phyloP scores from a whole-genome alignment of 2,329 filamentous ascomycete species.

The Trichoderma brevicompactum region DNA sequence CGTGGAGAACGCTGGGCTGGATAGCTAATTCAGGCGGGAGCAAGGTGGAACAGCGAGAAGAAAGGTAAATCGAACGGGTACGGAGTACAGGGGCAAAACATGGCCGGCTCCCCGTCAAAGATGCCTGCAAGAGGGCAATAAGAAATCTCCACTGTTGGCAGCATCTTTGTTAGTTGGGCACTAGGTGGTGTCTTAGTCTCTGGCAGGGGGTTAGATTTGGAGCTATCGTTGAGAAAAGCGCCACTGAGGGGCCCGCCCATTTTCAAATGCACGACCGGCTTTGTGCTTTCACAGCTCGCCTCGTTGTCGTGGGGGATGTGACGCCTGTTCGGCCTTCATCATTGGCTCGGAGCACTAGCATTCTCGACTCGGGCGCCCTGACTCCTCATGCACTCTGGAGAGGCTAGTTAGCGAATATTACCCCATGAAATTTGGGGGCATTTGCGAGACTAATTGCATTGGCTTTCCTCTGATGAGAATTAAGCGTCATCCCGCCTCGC shows the following conservation, averaged over 20 bases:
- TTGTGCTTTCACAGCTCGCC: not conserved
- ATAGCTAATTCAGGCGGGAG: slow-evolving; percentile 1
- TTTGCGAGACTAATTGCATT: not conserved
- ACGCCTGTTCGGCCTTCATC: not conserved
- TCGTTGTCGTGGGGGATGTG: slow-evolving; percentile 7
- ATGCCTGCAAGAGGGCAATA: slow-evolving; percentile 2
- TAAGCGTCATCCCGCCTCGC: not conserved
- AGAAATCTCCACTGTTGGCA: slow-evolving; percentile 11
- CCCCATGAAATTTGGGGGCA: not conserved
- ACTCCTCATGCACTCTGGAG: slow-evolving; percentile 2
- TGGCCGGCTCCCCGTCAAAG: slow-evolving; percentile 1
- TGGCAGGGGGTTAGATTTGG: slow-evolving; percentile 8
- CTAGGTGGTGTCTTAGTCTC: slow-evolving; percentile 8
- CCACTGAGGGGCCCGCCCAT: slow-evolving; percentile 12
- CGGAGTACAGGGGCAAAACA: slow-evolving; percentile 17
- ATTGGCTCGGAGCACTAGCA: not conserved
- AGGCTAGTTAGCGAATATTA: slow-evolving; percentile 20
- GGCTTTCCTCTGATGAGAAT: slow-evolving; percentile 1
- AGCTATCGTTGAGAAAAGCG: slow-evolving; percentile 8
- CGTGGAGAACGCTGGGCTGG: slow-evolving; percentile 4
- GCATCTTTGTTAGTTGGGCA: slow-evolving; percentile 6
- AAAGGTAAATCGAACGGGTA: slow-evolving; percentile 18
- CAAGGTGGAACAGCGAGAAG: not conserved
- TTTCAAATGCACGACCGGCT: not conserved
- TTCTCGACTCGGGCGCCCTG: not conserved